Percentiles rank a stretch among this genome's conserved stretches.
Conservation (phyloP, 148 eudicot genomes). For the Rhododendron williamsianum region DNA sequence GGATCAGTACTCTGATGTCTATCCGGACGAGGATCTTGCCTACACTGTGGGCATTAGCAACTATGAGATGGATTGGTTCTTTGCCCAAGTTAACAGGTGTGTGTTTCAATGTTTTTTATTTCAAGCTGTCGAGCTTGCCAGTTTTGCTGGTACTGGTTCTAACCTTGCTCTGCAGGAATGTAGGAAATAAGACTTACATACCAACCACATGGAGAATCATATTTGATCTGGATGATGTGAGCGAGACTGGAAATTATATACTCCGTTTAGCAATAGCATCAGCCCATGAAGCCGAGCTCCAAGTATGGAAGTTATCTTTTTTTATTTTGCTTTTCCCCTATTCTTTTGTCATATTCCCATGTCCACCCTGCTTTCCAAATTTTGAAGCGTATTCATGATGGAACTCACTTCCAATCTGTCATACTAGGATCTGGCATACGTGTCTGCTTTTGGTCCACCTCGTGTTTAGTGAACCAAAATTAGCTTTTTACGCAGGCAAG, state of each 20-base stretch:
- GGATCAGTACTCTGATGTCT: conserved; percentile 72
- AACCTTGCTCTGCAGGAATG: conserved; percentile 29
- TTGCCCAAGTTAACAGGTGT: conserved; percentile 67
- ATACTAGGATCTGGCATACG: neutral
- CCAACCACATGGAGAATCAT: conserved; percentile 66
- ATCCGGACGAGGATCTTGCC: conserved; percentile 51
- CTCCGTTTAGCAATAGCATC: conserved; percentile 70
- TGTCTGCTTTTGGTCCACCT: neutral
- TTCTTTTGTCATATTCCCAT: neutral
- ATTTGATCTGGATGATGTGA: conserved; percentile 42
- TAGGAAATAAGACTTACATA: conserved; percentile 31
- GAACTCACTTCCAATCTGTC: neutral
- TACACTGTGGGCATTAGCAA: conserved; percentile 48
- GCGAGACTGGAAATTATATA: conserved; percentile 30
- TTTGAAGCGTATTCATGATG: neutral
- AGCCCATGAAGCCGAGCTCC: conserved; percentile 59
- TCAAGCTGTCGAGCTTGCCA: neutral
- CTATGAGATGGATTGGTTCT: conserved; percentile 62
- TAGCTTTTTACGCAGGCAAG: neutral
- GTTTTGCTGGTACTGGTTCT: neutral
- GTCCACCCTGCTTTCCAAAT: neutral
- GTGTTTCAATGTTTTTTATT: neutral
- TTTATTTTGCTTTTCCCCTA: neutral
- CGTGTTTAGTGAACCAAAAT: neutral
- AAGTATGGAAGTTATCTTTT: conserved; percentile 28